Evolutionary conservation across 257 asterid genomes (phyloP).

Genomic region (Rehmannia glutinosa): DNA sequence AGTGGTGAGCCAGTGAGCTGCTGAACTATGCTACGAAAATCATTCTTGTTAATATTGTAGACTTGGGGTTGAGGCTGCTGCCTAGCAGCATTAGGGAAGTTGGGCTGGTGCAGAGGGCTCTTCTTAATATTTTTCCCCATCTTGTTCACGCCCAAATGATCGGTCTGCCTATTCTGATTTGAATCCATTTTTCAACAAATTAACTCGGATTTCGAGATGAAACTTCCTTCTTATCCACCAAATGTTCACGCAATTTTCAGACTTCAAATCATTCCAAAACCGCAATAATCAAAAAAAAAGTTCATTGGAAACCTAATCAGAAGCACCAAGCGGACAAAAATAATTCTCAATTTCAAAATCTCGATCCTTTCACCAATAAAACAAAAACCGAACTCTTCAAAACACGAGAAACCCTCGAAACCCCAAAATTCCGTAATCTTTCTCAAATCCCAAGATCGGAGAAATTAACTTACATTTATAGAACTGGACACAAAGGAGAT

Average conservation of each 20-base stretch:
- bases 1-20: constrained; percentile 85
- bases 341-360: neutral
- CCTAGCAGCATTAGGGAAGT: constrained; percentile 47
- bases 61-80: constrained; percentile 92
- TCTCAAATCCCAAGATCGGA: neutral
- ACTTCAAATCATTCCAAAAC: constrained; percentile 9
- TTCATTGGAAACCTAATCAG: neutral
- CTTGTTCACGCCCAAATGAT: constrained; percentile 78
- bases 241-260: constrained; percentile 3
- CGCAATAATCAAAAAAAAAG: neutral
- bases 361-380: constrained; percentile 13
- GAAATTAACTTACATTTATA: no score
- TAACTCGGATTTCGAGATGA: neutral
- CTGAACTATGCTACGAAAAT: constrained; percentile 83
- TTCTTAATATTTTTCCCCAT: constrained; percentile 82
- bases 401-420: neutral
- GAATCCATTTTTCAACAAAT: constrained; percentile 53
- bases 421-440: neutral
- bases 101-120: constrained; percentile 83
- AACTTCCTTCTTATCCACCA: neutral
- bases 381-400: constrained; percentile 1
- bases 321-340: neutral
- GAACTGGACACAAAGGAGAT: no score
- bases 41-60: constrained; percentile 85
- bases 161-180: constrained; percentile 48